phyloP scores from a whole-genome alignment of 257 asterid genomes.

The Lycium barbarum region DNA sequence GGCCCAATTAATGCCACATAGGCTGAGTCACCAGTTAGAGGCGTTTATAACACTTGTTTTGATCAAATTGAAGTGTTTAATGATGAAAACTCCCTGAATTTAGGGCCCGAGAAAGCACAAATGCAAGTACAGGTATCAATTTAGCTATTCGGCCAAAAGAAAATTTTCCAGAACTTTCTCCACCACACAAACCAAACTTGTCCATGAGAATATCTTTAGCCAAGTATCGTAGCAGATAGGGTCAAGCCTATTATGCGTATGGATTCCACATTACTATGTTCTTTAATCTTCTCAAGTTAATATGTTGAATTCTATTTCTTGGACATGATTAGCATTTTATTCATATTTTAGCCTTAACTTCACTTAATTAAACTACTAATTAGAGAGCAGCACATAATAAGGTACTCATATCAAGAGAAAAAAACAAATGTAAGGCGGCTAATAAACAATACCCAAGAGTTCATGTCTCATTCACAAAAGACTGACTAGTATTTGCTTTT shows the following conservation, averaged over 20 bases:
- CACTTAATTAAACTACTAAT: no score
- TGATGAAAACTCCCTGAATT: no score
- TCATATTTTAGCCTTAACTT: neutral
- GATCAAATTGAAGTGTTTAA: no score
- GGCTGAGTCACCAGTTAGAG: no score
- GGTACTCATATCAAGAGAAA: neutral
- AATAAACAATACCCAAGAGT: neutral
- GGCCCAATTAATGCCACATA: no score
- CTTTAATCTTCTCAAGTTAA: conserved; percentile 2
- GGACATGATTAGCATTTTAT: neutral
- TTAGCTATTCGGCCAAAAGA: neutral
- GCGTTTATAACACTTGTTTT: no score
- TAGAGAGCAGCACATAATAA: no score
- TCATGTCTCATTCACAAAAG: neutral
- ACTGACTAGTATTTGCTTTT: neutral
- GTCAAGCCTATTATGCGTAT: no score
- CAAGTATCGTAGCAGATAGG: no score
- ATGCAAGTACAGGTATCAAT: no score
- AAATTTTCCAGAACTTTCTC: neutral
- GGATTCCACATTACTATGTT: neutral
- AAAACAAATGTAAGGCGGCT: conserved; percentile 22
- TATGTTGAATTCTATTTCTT: neutral
- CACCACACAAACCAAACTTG: neutral
- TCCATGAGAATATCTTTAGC: neutral
- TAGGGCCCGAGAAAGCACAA: no score